Base-by-base conservation (phyloP, 2,329 filamentous ascomycete species). In the Paraphoma chrysanthemicola region DNA sequence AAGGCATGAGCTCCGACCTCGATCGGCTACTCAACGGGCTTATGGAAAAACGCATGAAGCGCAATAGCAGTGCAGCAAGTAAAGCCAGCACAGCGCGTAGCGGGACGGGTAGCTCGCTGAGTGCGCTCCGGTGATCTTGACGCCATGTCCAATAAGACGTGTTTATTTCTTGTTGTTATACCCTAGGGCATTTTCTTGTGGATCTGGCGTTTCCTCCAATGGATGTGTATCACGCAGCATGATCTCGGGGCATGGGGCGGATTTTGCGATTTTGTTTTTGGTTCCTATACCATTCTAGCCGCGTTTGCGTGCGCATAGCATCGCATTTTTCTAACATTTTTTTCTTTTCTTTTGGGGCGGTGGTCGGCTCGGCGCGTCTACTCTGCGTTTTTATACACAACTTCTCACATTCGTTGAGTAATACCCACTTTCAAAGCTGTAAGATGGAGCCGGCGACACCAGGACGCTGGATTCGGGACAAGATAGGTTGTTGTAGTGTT, bases 1-100 rank as follows among this genome's bases (percentile, higher is more conserved):
- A 90, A 50, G 92, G 95, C 73, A 93, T 99, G 78, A 94, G 92
- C 56, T 90, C 89, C 79, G 90, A 94, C 83, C 84, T 98, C 64
- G 94, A 99, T 78, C 87, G 90, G 17, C 88, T 97, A 86, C 85
- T 97, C 44, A 90, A 89, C 64, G 88, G 91, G 69, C 93, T 92
- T 89, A 82, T 96, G 62, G 77, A 80, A 48, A 81, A 79, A 57
- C 81, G 81, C 59, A 68, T 67, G 60, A 74, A 66, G 57, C 30
- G 58, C 17, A 55, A 56, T 11, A 56, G 56, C 6, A 58, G 56
- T 28, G 58, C 44, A n/a, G 58, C 51, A 7, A 61, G 61, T 18
- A 61, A 59, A 30, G 47, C 38, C 8, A 47, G 44, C 10, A 48
- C 44, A 16, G 45, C 38, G 17, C 44, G 51, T 12, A 48, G 44